Evolutionary conservation across 176 grass and related monocot species (phyloP).

Genomic region (Alopecurus myosuroides): DNA sequence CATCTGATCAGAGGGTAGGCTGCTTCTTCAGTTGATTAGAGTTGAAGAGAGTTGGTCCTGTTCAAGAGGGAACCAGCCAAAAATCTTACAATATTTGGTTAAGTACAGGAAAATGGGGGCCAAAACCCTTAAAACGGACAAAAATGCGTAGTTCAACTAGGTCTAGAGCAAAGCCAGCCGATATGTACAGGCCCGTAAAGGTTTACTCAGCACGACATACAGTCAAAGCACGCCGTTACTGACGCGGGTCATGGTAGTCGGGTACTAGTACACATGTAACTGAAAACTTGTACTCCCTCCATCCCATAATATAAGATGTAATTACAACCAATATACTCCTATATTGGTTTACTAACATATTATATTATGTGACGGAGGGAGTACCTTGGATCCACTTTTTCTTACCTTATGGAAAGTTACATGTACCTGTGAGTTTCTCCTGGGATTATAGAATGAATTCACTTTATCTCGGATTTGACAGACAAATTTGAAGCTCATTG

Average conservation of each 20-base stretch:
- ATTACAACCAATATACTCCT: no score
- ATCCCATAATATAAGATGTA: no score
- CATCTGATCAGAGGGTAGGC: background rate
- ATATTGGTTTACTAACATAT: no score
- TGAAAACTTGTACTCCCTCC: conserved; percentile 1
- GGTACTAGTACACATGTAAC: background rate
- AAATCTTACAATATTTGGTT: background rate
- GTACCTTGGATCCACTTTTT: background rate
- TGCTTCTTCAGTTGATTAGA: background rate
- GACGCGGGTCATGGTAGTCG: background rate
- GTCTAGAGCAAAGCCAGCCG: background rate
- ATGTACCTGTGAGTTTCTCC: background rate
- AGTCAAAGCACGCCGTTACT: background rate
- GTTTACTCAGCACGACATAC: background rate
- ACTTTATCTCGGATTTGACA: background rate
- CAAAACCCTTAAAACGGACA: background rate
- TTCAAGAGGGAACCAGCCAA: background rate
- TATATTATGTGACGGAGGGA: no score
- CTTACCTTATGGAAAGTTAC: background rate
- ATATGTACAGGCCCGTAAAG: background rate
- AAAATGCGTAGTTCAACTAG: background rate
- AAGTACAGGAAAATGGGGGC: background rate
- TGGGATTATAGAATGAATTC: background rate
- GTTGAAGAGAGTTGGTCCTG: background rate
- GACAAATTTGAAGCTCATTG: background rate